Evolutionary conservation across 2,329 filamentous ascomycete species (phyloP), one percentile per base, ranked within the genome.

Genomic region (Trichoderma polysporum): DNA sequence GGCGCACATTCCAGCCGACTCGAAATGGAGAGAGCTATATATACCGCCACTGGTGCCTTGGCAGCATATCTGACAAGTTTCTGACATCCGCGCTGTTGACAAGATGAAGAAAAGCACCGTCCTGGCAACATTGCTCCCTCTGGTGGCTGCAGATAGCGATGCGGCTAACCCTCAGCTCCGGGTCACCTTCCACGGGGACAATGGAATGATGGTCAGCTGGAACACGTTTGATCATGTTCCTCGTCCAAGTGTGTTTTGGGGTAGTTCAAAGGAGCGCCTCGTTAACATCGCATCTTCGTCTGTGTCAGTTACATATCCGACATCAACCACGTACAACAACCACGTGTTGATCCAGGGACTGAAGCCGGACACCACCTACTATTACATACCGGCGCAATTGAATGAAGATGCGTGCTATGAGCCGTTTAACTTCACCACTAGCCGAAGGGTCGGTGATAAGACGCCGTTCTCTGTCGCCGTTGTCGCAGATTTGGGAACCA

Each of bases 161-260:
- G 60, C 50, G 35, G 37, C 61, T 10, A 56, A 56, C 50, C 31
- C 61, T 4, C 61, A 64, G 61, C 27, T 64, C 39, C 61, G 61
- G 25, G 39, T 64, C 13, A 50, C 61, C 29, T 64, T 25, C 50
- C 61, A 64, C 15, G 61, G 61, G 1, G 50, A 54, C 27, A 50
- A 64, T 54, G 61, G 61, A 27, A 64, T 64, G 61, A 37, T 64
- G 50, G 27, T 64, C 29, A 64, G 61, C 61, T 64, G 61, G 61
- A 64, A 64, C 15, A 64, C 61, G 27, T 64, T 64, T 45, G 29
- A 64, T 12, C 61, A 56, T 15, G 50, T 64, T 19, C 9, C 7
- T 47, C 49, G 50, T 47, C 61, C 61, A 4, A 56, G 61, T 17
- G 61, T 64, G 5, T 64, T 35, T 31, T 64, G 61, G 61, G 61